Percentiles rank a stretch among this genome's conserved stretches.
phyloP scores from a whole-genome alignment of 2,329 filamentous ascomycete genomes.

The Trichoderma afroharzianum region DNA sequence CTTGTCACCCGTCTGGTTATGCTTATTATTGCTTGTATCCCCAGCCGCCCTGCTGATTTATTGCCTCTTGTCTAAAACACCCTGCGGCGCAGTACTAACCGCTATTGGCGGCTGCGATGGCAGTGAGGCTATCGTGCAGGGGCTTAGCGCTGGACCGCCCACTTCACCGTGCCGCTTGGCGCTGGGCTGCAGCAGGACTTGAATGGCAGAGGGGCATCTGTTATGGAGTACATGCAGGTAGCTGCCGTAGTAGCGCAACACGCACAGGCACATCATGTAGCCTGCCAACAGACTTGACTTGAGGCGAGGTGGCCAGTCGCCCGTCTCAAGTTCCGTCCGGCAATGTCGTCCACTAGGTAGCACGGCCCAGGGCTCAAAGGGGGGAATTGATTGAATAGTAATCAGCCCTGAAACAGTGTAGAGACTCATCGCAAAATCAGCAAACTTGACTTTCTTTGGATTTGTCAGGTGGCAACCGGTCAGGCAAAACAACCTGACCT shows the following conservation, averaged over 20 bases:
- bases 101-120: slow-evolving; percentile 4
- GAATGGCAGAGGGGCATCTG: background rate
- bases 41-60: slow-evolving; percentile 2
- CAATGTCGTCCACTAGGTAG: background rate
- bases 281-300: background rate
- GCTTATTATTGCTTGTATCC: background rate
- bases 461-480: slow-evolving; percentile 10
- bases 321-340: background rate
- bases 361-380: background rate
- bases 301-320: background rate
- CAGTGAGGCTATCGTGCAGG: slow-evolving; percentile 4
- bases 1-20: background rate
- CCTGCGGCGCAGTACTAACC: background rate
- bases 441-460: background rate
- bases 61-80: background rate
- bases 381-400: background rate
- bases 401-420: background rate
- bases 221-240: slow-evolving; percentile 10
- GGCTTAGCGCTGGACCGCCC: background rate
- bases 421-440: background rate
- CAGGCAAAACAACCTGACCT: background rate
- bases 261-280: background rate
- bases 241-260: background rate
- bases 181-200: background rate
- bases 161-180: background rate